Base-by-base conservation (phyloP, 495 filamentous ascomycete genomes). In the Monascus purpureus region DNA sequence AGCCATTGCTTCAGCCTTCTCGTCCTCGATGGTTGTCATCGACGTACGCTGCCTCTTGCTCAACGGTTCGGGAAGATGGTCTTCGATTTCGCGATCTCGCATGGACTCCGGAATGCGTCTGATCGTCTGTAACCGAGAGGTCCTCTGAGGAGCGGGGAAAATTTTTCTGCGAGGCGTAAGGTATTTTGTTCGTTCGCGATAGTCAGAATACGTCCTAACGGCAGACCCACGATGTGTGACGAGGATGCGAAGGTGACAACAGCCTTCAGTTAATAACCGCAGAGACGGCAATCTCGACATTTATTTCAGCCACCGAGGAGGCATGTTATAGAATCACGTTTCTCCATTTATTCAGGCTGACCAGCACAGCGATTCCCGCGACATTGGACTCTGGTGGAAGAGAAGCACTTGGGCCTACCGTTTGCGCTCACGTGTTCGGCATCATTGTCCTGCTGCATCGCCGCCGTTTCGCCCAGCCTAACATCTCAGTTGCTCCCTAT, bases 21-120 rank as follows among this genome's bases (percentile, higher is more conserved):
- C 30, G 30, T 32, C 38, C 33, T 26, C 13, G 4, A 38, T 28
- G 9, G 28, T 17, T 14, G 43, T 40, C 14, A 31, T 33, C 6
- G 53, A 55, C 23, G 60, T 41, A 15, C 57, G 55, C 37, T 52
- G 43, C 31, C 48, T 48, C 40, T 63, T 63, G 25, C 13, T 45
- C 19, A 44, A 33, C 38, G 47, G 51, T 18, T 48, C 43, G 17
- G 45, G 36, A 25, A 36, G 42, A 36, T 40, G 16, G 22, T 46
- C 39, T 26, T 35, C 32, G 12, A 20, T 14, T 43, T 51, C 37
- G 12, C 37, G 40, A 31, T 27, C 36, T 31, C 41, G 49, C 59
- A 65, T 62, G 43, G 39, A 47, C 42, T 25, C 18, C 15, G n/a
- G 17, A 29, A 17, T 8, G n/a, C n/a, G 4, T 29, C n/a, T 29